Evolutionary conservation across 208 protist genomes (phyloP), one percentile per base, ranked within the genome.

Genomic region (Trypanosoma cruzi): DNA sequence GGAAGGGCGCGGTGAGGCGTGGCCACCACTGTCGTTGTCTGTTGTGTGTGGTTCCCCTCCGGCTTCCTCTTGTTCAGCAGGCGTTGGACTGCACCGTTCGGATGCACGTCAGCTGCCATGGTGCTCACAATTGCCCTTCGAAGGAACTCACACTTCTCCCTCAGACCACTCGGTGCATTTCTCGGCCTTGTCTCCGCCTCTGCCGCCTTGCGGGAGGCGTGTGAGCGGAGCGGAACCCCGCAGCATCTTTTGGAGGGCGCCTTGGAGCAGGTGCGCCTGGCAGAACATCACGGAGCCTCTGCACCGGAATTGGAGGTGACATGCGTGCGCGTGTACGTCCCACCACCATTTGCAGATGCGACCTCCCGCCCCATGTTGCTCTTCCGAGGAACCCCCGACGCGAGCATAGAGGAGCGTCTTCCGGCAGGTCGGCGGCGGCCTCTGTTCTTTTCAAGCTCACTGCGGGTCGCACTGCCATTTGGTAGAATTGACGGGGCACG

Each of bases 401-500:
- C 48, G 10, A 52, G 18, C 22, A 34, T 72, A 10, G 67, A 72
- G 46, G 57, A 64, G 18, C 14, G 24, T n/a, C 32, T 71, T 14
- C 34, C n/a, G 5, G 37, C 1, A 31, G 10, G 6, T 18, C 16
- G 31, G 29, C 1, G 22, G 32, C 26, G 26, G 29, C 34, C 22
- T 4, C 7, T 73, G 4, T 73, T 42, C 50, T 73, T 73, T 50
- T 67, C 68, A 2, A 73, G 59, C 31, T 73, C 68, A 28, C 60
- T 73, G 18, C 60, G 31, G 4, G 36, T 61, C 31, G 57, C 68
- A 24, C 50, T 73, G 5, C 58, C 68, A 28, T 73, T 65, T 22
- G 68, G 68, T 7, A 16, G 26, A 46, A 14, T 73, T 24, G 26
- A 48, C 6, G 26, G 42, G 40, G 20, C 20, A 52, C 13, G 37